Base-by-base conservation (phyloP, 179 eudicot genomes). In the Beta lomatogona region DNA sequence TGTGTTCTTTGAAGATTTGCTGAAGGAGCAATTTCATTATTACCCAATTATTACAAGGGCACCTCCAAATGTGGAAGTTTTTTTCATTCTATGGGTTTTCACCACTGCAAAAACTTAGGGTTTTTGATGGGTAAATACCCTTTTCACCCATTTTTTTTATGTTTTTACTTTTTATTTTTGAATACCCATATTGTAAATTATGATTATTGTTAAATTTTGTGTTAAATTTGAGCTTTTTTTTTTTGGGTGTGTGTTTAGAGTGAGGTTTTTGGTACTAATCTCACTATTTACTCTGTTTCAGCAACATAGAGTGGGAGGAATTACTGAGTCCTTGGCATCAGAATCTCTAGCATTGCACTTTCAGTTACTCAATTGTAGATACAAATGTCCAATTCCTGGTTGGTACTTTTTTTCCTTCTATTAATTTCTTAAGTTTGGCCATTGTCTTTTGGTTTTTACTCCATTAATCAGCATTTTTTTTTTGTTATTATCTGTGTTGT, bases 301-400 rank as follows among this genome's bases (percentile, higher is more conserved):
- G 84, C 79, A 66, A 66, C 55, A 76, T 72, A 77, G 22, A 71
- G 45, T 58, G 79, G 67, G 80, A 81, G 64, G 74, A 66, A 73
- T 80, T 18, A 66, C 70, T 48, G 76, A 78, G 15, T 76, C 50
- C 41, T 69, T 81, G 79, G 48, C 46, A 31, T 78, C 68, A 78
- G 22, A 85, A 55, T 80, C 78, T 77, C 0, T 77, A 73, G 79
- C 82, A 80, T 70, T 77, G 78, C 67, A 36, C 45, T 48, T 57
- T 77, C 81, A 76, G 75, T 61, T 64, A 18, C 71, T 74, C 28
- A 53, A 57, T 70, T 80, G 79, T 54, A 61, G 60, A 60, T 28
- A 79, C 53, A 61, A 54, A 85, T 85, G 87, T 60, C 80, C 68
- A 78, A 75, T 52, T 66, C 73, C 63, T 81, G 82, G 87, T 85